Evolutionary conservation across 2,329 filamentous ascomycete species (phyloP).

Genomic region (Alternaria postmessia): DNA sequence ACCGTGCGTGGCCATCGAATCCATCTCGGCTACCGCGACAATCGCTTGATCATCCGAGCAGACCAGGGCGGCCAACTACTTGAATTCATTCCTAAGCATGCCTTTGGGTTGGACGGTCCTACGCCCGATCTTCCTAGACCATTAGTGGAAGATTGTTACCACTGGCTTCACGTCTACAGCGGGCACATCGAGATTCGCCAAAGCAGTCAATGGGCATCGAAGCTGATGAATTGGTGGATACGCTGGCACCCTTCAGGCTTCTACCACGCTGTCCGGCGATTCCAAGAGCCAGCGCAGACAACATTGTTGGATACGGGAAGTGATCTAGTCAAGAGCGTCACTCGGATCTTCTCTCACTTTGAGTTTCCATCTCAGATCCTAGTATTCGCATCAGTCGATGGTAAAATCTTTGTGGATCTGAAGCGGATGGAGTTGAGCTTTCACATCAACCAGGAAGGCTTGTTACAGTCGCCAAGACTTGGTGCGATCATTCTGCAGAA

Average conservation of each 20-base stretch:
- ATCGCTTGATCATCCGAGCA: slow-evolving; percentile 56
- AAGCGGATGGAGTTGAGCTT: slow-evolving; percentile 64
- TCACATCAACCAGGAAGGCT: slow-evolving; percentile 53
- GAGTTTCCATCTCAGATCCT: slow-evolving; percentile 56
- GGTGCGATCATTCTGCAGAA: slow-evolving; percentile 57
- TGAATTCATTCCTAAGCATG: slow-evolving; percentile 46
- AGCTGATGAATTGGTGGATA: slow-evolving; percentile 53
- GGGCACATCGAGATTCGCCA: slow-evolving; percentile 63
- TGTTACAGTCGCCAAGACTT: slow-evolving; percentile 61
- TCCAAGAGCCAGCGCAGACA: slow-evolving; percentile 35
- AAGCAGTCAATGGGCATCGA: slow-evolving; percentile 52
- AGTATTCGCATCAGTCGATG: slow-evolving; percentile 55
- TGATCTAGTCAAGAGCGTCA: slow-evolving; percentile 50
- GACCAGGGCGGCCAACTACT: slow-evolving; percentile 30
- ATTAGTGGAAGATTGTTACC: slow-evolving; percentile 62
- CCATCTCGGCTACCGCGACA: slow-evolving; percentile 62
- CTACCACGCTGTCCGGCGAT: slow-evolving; percentile 14
- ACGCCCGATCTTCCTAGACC: slow-evolving; percentile 53
- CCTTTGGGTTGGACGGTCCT: slow-evolving; percentile 32
- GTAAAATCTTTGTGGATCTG: slow-evolving; percentile 58
- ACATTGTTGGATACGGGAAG: slow-evolving; percentile 62
- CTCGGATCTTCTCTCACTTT: slow-evolving; percentile 60
- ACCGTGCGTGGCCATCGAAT: slow-evolving; percentile 55
- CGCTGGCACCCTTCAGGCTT: slow-evolving; percentile 30
- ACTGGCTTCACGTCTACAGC: slow-evolving; percentile 65